phyloP scores from a whole-genome alignment of 305 asterid genomes.

The Coffea humblotiana region DNA sequence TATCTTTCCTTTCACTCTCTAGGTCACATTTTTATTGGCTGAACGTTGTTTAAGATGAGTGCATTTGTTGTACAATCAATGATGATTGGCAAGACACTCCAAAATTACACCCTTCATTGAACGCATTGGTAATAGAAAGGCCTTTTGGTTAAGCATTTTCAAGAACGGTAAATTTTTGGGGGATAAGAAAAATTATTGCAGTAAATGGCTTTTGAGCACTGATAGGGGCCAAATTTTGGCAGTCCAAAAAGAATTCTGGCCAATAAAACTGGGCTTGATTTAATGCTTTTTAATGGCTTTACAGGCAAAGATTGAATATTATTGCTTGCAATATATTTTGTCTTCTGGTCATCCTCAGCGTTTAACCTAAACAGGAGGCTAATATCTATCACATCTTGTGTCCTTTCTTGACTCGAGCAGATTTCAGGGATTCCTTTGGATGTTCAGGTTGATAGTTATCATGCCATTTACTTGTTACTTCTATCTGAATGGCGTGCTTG shows the following conservation, averaged over 20 bases:
- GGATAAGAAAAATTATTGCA: neutral
- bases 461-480: too few relatives aligned
- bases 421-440: neutral
- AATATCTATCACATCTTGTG: neutral
- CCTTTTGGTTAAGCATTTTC: neutral
- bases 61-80: neutral
- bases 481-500: too few relatives aligned
- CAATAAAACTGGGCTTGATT: neutral
- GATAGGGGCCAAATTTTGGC: neutral
- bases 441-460: too few relatives aligned
- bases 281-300: neutral
- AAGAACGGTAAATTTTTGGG: neutral
- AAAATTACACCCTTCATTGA: too few relatives aligned
- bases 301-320: neutral
- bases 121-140: neutral
- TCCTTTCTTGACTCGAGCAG: neutral
- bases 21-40: neutral
- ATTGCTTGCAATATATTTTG: neutral
- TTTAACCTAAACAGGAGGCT: neutral
- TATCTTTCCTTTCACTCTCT: neutral
- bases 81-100: neutral
- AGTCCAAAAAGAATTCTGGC: neutral
- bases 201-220: neutral
- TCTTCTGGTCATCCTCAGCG: neutral
- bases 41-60: neutral